Evolutionary conservation across 768 basidiomycete genomes (phyloP).

Genomic region (Tylopilus cervinicoccineus): DNA sequence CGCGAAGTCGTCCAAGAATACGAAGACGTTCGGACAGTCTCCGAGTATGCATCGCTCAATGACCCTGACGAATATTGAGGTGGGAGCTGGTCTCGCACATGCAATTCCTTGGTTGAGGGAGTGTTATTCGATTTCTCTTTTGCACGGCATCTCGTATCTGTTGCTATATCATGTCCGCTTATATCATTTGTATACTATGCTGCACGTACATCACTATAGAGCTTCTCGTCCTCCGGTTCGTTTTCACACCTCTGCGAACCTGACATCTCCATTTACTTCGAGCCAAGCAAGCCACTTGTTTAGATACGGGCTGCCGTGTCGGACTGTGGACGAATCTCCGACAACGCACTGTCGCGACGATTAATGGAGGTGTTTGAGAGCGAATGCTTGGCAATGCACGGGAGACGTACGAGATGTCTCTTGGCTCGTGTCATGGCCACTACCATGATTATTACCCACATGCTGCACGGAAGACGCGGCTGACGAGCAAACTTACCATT

Average conservation of each 20-base stretch:
- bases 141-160: not conserved
- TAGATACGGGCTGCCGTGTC: constrained; percentile 78
- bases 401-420: constrained; percentile 71
- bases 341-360: constrained; percentile 70
- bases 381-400: not conserved
- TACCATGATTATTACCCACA: constrained; percentile 27
- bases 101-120: not conserved
- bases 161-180: not conserved
- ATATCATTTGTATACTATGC: constrained; percentile 8
- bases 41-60: constrained; percentile 71
- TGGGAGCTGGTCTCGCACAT: constrained; percentile 5
- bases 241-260: constrained; percentile 60
- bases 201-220: constrained; percentile 2
- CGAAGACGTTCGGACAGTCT: constrained; percentile 68
- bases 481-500: constrained; percentile 53
- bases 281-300: constrained; percentile 91
- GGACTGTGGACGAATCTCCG: constrained; percentile 90
- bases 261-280: constrained; percentile 85
- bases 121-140: constrained; percentile 12
- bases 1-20: constrained; percentile 80
- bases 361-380: not conserved
- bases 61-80: constrained; percentile 67
- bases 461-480: not conserved
- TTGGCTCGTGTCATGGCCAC: constrained; percentile 92
- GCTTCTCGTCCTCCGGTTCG: not conserved